Conservation (phyloP, 192 early-diverging fungal species). For the Backusella tuberculispora region DNA sequence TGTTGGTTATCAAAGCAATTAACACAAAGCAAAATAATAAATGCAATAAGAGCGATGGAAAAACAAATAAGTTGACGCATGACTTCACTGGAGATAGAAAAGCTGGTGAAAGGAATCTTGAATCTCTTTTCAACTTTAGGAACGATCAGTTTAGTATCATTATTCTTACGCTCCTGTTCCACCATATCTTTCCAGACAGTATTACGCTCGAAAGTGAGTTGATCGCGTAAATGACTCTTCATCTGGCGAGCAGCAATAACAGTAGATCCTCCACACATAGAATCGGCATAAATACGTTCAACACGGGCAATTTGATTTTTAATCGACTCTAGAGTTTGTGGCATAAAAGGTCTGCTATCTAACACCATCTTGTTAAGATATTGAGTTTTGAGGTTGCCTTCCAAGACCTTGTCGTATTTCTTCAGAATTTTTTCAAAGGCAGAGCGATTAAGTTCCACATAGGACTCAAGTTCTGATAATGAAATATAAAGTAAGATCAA, state of each 20-base stretch:
- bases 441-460: slow-evolving; percentile 79
- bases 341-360: slow-evolving; percentile 57
- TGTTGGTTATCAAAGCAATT: slow-evolving; percentile 67
- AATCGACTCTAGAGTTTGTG: slow-evolving; percentile 50
- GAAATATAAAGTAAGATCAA: slow-evolving; percentile 48
- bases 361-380: slow-evolving; percentile 57
- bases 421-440: slow-evolving; percentile 91
- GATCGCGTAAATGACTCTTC: slow-evolving; percentile 64
- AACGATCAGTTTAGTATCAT: slow-evolving; percentile 40
- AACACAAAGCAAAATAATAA: slow-evolving; percentile 60
- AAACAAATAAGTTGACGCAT: slow-evolving; percentile 43
- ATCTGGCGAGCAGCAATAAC: slow-evolving; percentile 60
- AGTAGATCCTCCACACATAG: slow-evolving; percentile 57
- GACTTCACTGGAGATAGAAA: slow-evolving; percentile 15
- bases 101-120: slow-evolving; percentile 28
- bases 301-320: slow-evolving; percentile 51
- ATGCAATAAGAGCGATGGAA: slow-evolving; percentile 53
- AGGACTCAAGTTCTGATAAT: slow-evolving; percentile 79
- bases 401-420: slow-evolving; percentile 88
- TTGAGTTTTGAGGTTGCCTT: slow-evolving; percentile 43
- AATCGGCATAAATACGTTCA: slow-evolving; percentile 59
- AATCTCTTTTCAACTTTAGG: slow-evolving; percentile 35
- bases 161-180: slow-evolving; percentile 58
- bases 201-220: slow-evolving; percentile 72
- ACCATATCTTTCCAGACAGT: slow-evolving; percentile 82